Base-by-base conservation (phyloP, 352 stramenopile genomes). In the Phytophthora pini region DNA sequence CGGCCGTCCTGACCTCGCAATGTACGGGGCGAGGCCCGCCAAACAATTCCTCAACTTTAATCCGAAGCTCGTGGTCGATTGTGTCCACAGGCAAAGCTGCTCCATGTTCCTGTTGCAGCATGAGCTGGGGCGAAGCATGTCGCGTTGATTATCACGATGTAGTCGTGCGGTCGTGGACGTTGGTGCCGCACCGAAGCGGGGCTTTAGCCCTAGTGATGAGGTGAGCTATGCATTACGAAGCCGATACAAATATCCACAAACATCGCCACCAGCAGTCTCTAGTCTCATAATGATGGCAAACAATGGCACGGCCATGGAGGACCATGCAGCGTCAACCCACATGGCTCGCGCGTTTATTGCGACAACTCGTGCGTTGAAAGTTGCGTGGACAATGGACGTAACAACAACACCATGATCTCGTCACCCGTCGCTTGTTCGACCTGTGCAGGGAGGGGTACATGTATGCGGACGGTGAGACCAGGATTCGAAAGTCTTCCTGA, bases 61-160 rank as follows among this genome's bases (percentile, higher is more conserved):
- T 58, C 60, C 40, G 34, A 58, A 55, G 39, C 49, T 26, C 29
- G 40, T 55, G 34, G 63, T 62, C 22, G 44, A 63, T 67, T 62
- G 63, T 54, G 49, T 38, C 20, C 24, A 47, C 31, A 46, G 3
- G 31, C 61, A 68, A 63, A 68, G 52, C 36, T 27, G 52, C 51
- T 64, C 47, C 47, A 56, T 65, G 38, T 27, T 52, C 47, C 43
- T 53, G 29, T 53, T 58, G 51, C 36, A 58, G 51, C 47, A 41
- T 57, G 46, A 57, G 57, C 56, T 59, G 48, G 57, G 43, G 15
- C 1, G 29, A 54, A 31, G 29, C 29, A 53, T 68, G 61, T 68
- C 61, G 53, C 61, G 52, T 41, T 53, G 31, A 26, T 47, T 47
- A 51, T 58, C 51, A 58, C 51, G 34, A 61, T 50, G 31, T 34